These are phyloP conservation scores for Colletotrichum viniferum DNA, from an alignment of 2,329 filamentous ascomycete genomes.

Conservation along the genomic window DNA sequence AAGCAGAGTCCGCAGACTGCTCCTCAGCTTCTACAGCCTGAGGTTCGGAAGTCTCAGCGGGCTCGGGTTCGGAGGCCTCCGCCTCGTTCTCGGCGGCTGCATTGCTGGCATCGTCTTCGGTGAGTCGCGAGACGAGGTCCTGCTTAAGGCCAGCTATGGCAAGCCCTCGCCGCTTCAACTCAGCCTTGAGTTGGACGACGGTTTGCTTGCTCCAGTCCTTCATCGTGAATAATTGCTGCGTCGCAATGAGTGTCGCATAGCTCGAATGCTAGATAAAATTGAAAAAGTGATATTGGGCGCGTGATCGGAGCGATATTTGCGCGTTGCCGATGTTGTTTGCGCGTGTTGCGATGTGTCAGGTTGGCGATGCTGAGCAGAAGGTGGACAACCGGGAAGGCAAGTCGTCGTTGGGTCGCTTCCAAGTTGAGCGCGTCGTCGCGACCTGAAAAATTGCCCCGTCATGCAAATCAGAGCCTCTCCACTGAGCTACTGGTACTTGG, in stretches of 20 bases:
- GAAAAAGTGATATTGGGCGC: neutral
- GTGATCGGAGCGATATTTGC: neutral
- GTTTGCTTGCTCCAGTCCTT: conserved; percentile 65
- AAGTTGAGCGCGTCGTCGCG: conserved; percentile 19
- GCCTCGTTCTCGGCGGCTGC: conserved; percentile 5
- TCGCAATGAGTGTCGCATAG: conserved; percentile 28
- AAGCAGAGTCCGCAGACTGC: conserved; percentile 10
- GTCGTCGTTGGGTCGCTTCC: neutral
- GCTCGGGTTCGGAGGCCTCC: neutral
- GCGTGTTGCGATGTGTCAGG: neutral
- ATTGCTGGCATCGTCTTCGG: conserved; percentile 39
- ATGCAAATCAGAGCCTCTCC: conserved; percentile 20
- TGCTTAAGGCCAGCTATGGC: conserved; percentile 72
- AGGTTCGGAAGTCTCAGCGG: neutral
- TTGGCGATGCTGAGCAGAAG: neutral
- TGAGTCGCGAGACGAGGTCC: conserved; percentile 71
- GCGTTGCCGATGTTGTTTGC: neutral
- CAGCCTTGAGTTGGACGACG: conserved; percentile 75
- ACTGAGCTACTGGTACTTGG: conserved; percentile 5
- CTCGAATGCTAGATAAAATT: neutral
- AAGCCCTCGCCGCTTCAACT: conserved; percentile 75
- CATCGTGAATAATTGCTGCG: conserved; percentile 37
- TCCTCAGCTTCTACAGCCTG: conserved; percentile 17
- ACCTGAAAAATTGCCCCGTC: conserved; percentile 23
- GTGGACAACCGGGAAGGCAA: neutral